Evolutionary conservation across 768 basidiomycete genomes (phyloP).

Genomic region (Hysterangium stoloniferum): DNA sequence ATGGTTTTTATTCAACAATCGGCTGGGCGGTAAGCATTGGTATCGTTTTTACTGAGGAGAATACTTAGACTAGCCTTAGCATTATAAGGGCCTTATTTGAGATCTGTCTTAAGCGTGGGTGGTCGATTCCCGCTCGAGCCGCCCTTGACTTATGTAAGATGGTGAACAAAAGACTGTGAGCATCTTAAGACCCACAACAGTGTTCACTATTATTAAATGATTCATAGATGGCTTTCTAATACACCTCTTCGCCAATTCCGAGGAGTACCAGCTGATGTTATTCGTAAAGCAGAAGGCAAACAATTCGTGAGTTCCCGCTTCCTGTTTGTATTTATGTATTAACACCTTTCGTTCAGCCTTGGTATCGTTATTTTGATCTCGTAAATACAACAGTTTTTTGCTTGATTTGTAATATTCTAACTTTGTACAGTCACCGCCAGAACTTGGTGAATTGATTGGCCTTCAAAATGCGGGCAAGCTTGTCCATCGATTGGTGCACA

Average conservation of each 20-base stretch:
- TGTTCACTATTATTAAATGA: slow-evolving; percentile 8
- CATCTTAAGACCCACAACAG: not conserved
- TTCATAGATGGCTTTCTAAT: slow-evolving; percentile 90
- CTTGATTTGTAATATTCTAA: slow-evolving; percentile 1
- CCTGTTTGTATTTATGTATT: not conserved
- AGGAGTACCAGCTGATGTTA: slow-evolving; percentile 76
- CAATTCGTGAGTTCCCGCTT: slow-evolving; percentile 73
- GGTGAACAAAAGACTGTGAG: slow-evolving; percentile 80
- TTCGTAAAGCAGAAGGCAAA: slow-evolving; percentile 90
- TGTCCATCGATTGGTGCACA: slow-evolving; percentile 89
- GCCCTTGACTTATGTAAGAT: slow-evolving; percentile 94
- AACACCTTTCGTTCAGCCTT: slow-evolving; percentile 45
- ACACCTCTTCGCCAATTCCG: slow-evolving; percentile 95
- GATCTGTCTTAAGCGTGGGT: slow-evolving; percentile 96
- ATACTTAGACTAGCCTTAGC: slow-evolving; percentile 27
- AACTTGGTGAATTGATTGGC: slow-evolving; percentile 92
- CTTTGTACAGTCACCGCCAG: slow-evolving; percentile 54
- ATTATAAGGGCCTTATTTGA: slow-evolving; percentile 96
- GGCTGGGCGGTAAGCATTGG: slow-evolving; percentile 64
- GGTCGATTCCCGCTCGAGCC: slow-evolving; percentile 89
- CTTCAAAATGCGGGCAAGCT: slow-evolving; percentile 88
- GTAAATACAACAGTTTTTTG: slow-evolving; percentile 23
- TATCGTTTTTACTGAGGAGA: not conserved
- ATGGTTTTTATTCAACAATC: slow-evolving; percentile 98
- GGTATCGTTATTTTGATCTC: slow-evolving; percentile 96